Evolutionary conservation across 176 grass and related monocot genomes (phyloP), one percentile per base, ranked within the genome.

Genomic region (Triticum monococcum): DNA sequence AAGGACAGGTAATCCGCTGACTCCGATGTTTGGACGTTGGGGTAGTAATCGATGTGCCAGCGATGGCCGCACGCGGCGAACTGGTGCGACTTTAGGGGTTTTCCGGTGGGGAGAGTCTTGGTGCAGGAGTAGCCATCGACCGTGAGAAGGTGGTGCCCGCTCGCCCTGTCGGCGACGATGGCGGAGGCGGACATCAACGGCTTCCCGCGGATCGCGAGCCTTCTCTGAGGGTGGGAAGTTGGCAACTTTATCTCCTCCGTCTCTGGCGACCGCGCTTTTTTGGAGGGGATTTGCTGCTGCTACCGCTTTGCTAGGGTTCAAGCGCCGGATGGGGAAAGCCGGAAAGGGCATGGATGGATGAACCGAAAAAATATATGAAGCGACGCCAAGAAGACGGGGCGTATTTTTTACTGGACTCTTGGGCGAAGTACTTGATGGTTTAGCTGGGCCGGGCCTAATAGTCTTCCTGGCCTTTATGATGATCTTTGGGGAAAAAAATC

Each of bases 51-150:
- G n/a, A 79, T 63, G 77, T 18, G 7, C 78, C 60, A 80, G 36
- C 1, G 16, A 7, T 66, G 23, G 38, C 38, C 61, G 2, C 79
- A 38, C 1, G 2, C 16, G 1, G 0, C 2, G 24, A 81, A 81
- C 43, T 63, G 7, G 3, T 26, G 38, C 1, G 79, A 67, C 16
- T 5, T 45, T 17, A 81, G 43, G 16, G 1, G 0, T 0, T 2
- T 1, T 0, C 38, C 79, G 0, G 0, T n/a, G 5, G 40, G 9
- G 3, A 81, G 0, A 17, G 12, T 17, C 79, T 67, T 81, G 38
- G 10, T 67, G 79, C 0, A 20, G 79, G 41, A 68, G 79, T 52
- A 81, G 63, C 79, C 64, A 12, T 68, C 64, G 41, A 81, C 33
- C 79, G 32, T 81, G 17, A 81, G 79, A 0, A 24, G 5, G 64